These are phyloP conservation scores for Staphylotrichum longicolle DNA, from an alignment of 495 filamentous ascomycete genomes.

Conservation along the genomic window DNA sequence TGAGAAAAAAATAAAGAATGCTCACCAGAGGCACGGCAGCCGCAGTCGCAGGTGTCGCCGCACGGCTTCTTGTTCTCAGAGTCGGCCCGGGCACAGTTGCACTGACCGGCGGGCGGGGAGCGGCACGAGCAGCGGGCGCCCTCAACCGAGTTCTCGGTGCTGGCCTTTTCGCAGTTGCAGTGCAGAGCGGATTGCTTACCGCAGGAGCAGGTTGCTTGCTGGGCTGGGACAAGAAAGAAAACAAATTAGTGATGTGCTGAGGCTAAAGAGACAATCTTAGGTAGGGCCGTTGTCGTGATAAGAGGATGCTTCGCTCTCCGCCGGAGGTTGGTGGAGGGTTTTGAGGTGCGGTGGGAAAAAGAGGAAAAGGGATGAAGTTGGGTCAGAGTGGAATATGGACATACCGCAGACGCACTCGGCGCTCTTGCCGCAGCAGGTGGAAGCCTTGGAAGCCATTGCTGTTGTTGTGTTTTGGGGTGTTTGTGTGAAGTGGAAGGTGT, in stretches of 20 bases:
- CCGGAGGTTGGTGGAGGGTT: not conserved
- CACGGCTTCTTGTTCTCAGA: slow-evolving; percentile 65
- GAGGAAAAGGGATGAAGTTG: not conserved
- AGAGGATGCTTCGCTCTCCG: not conserved
- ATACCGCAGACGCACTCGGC: slow-evolving; percentile 52
- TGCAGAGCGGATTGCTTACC: slow-evolving; percentile 80
- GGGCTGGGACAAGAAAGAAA: slow-evolving; percentile 30
- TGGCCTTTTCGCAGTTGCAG: slow-evolving; percentile 79
- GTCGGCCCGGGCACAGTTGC: slow-evolving; percentile 73
- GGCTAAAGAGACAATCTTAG: no score
- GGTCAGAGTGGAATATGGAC: slow-evolving; percentile 11
- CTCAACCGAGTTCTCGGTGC: slow-evolving; percentile 66
- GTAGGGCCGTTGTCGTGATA: not conserved
- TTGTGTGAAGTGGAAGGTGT: not conserved
- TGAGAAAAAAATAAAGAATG: slow-evolving; percentile 19
- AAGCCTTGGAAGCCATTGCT: slow-evolving; percentile 33
- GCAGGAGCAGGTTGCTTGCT: slow-evolving; percentile 76
- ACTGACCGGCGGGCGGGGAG: slow-evolving; percentile 69
- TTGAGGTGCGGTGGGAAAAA: not conserved
- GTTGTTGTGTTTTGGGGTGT: slow-evolving; percentile 7
- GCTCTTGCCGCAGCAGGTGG: slow-evolving; percentile 54
- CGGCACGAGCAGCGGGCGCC: slow-evolving; percentile 86
- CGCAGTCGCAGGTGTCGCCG: slow-evolving; percentile 65
- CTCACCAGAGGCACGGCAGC: slow-evolving; percentile 66
- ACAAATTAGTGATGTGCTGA: not conserved